Percentiles rank a stretch among this genome's conserved stretches.
phyloP scores from a whole-genome alignment of 2,329 filamentous ascomycete species.

The Penicillium paneum region DNA sequence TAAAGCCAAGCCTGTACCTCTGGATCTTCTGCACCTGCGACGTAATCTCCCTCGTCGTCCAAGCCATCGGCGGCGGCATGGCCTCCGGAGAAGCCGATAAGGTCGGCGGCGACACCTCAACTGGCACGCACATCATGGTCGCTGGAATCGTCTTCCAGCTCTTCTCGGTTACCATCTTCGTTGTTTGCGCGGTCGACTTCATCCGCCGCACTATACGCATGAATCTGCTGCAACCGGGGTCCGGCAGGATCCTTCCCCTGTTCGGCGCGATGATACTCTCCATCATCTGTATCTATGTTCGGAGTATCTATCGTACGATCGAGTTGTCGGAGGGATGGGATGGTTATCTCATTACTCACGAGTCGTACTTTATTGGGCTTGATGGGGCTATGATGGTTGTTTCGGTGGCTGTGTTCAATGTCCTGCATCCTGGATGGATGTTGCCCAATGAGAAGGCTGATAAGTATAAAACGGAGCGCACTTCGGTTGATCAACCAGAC shows the following conservation, averaged over 20 bases:
- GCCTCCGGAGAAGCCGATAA: conserved; percentile 45
- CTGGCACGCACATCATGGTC: conserved; percentile 50
- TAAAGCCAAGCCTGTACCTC: conserved; percentile 46
- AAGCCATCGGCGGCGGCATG: conserved; percentile 56
- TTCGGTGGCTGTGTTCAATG: conserved; percentile 46
- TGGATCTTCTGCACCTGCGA: conserved; percentile 54
- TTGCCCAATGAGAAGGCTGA: conserved; percentile 26
- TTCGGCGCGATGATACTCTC: conserved; percentile 42
- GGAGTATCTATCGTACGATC: conserved; percentile 51
- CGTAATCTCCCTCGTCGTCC: conserved; percentile 53
- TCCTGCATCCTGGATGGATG: conserved; percentile 46
- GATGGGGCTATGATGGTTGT: conserved; percentile 51
- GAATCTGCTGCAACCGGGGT: conserved; percentile 25
- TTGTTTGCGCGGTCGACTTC: conserved; percentile 47
- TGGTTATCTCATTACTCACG: conserved; percentile 51
- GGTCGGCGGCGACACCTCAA: conserved; percentile 46
- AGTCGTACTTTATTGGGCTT: conserved; percentile 50
- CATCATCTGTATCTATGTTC: conserved; percentile 46
- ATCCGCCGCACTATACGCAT: conserved; percentile 37
- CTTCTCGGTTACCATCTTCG: conserved; percentile 54
- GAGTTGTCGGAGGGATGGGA: conserved; percentile 51
- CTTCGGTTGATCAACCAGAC: conserved; percentile 14
- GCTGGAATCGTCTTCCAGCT: conserved; percentile 60
- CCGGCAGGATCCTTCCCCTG: conserved; percentile 31
- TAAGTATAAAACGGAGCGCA: conserved; percentile 7